Conservation (phyloP, 2,329 filamentous ascomycete species). For the Clonostachys byssicola region DNA sequence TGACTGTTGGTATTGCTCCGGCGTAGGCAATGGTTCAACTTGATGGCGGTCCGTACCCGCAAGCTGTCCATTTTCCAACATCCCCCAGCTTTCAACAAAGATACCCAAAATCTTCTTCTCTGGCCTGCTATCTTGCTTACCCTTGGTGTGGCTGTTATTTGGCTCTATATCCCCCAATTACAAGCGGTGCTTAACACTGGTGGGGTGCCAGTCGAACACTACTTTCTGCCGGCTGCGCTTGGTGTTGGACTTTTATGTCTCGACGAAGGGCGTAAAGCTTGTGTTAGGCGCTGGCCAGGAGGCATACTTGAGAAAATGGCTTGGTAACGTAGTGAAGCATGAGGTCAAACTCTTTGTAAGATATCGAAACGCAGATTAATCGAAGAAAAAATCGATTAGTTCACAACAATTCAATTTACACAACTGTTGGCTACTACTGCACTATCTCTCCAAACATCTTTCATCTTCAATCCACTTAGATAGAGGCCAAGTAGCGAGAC, state of each 20-base stretch:
- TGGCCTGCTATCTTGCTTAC: constrained; percentile 69
- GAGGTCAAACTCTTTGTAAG: no score
- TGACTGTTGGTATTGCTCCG: no score
- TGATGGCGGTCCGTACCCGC: constrained; percentile 65
- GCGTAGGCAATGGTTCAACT: constrained; percentile 62
- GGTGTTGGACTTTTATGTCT: constrained; percentile 54
- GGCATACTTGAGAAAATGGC: constrained; percentile 55
- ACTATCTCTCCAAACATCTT: no score
- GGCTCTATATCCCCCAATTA: constrained; percentile 63
- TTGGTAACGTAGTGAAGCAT: constrained; percentile 29
- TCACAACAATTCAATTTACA: no score
- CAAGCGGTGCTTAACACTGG: constrained; percentile 58
- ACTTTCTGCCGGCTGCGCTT: constrained; percentile 73
- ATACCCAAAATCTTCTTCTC: constrained; percentile 63
- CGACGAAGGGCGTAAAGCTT: constrained; percentile 64
- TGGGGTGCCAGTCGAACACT: constrained; percentile 65
- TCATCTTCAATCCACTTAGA: no score
- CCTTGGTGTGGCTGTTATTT: constrained; percentile 65
- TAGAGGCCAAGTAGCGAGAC: no score
- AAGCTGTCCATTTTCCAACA: constrained; percentile 68
- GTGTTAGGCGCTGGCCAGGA: constrained; percentile 53
- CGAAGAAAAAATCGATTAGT: no score
- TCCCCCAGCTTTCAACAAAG: constrained; percentile 60
- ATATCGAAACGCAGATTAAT: no score
- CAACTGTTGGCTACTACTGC: no score